Conservation (phyloP, 2,329 filamentous ascomycete species). For the Fusarium oligoseptatum region DNA sequence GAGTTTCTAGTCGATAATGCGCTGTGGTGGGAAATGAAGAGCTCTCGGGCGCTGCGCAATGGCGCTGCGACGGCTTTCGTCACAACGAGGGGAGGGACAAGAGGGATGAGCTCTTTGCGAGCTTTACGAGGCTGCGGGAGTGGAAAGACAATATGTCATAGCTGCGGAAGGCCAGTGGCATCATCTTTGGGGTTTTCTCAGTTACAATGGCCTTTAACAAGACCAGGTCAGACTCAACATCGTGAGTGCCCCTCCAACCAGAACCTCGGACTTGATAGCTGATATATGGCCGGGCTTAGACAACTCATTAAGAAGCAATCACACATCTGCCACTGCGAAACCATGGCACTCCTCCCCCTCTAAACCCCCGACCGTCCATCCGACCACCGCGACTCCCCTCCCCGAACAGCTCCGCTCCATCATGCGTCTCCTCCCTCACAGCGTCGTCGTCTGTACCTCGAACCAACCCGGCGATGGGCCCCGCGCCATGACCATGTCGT, state of each 20-base stretch:
- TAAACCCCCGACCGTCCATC: slow-evolving; percentile 53
- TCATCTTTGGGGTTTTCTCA: not conserved
- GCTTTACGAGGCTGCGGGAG: not conserved
- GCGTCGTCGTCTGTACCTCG: slow-evolving; percentile 69
- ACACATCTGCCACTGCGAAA: slow-evolving; percentile 28
- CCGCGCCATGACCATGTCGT: slow-evolving; percentile 71
- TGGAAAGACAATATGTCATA: not conserved
- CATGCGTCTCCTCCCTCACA: slow-evolving; percentile 67
- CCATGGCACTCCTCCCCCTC: slow-evolving; percentile 50
- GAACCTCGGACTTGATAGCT: slow-evolving; percentile 2
- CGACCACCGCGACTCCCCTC: slow-evolving; percentile 50
- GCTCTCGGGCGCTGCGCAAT: slow-evolving; percentile 41
- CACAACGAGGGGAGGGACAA: slow-evolving; percentile 27
- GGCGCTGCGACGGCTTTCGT: slow-evolving; percentile 33
- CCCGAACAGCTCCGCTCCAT: slow-evolving; percentile 64
- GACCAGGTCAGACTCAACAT: slow-evolving; percentile 6
- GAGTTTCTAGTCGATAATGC: slow-evolving; percentile 30
- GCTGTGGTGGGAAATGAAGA: slow-evolving; percentile 41
- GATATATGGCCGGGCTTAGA: slow-evolving; percentile 25
- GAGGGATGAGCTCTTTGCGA: slow-evolving; percentile 35
- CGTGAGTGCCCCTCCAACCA: slow-evolving; percentile 23
- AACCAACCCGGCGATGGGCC: slow-evolving; percentile 51
- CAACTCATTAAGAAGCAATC: slow-evolving; percentile 21
- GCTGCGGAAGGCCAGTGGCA: not conserved
- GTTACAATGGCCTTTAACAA: slow-evolving; percentile 3